Percentiles rank a stretch among this genome's conserved stretches.
These are phyloP conservation scores for Effrenium voratum DNA, from an alignment of 73 alveolate genomes.

Conservation along the genomic window DNA sequence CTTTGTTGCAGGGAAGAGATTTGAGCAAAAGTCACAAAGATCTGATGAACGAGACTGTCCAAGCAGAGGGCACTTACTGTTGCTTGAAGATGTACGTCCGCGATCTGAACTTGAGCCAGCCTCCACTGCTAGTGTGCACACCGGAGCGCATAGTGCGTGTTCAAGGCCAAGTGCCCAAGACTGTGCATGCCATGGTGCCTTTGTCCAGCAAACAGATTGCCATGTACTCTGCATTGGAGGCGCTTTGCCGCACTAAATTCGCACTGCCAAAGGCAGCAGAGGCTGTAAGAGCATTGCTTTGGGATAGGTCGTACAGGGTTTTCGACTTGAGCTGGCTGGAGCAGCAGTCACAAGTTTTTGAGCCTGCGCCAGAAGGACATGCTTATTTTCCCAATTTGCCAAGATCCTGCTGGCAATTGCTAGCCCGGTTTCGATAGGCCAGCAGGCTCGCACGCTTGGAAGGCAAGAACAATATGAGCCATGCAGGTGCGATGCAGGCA, in stretches of 20 bases:
- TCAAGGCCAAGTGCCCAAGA: not conserved
- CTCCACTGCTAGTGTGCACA: not conserved
- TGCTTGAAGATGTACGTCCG: conserved; percentile 8
- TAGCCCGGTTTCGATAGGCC: not conserved
- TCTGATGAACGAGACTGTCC: not conserved
- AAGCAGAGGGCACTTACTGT: not conserved
- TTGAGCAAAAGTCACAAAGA: not conserved
- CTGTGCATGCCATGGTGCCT: not conserved
- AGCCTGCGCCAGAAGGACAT: not conserved
- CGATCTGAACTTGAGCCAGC: conserved; percentile 4
- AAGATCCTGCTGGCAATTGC: not conserved
- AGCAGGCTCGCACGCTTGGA: too few species aligned
- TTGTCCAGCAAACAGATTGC: not conserved
- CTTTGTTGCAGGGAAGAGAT: not conserved
- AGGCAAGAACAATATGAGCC: too few species aligned
- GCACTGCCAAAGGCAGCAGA: not conserved
- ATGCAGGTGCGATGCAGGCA: too few species aligned
- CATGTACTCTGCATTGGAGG: not conserved
- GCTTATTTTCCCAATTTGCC: not conserved
- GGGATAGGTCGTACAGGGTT: not conserved
- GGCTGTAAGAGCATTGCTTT: not conserved
- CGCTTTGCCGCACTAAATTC: not conserved
- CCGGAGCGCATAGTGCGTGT: not conserved
- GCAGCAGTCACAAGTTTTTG: not conserved
- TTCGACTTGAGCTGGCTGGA: not conserved